Conservation (phyloP, 2,329 filamentous ascomycete species). For the Fusarium sp. region DNA sequence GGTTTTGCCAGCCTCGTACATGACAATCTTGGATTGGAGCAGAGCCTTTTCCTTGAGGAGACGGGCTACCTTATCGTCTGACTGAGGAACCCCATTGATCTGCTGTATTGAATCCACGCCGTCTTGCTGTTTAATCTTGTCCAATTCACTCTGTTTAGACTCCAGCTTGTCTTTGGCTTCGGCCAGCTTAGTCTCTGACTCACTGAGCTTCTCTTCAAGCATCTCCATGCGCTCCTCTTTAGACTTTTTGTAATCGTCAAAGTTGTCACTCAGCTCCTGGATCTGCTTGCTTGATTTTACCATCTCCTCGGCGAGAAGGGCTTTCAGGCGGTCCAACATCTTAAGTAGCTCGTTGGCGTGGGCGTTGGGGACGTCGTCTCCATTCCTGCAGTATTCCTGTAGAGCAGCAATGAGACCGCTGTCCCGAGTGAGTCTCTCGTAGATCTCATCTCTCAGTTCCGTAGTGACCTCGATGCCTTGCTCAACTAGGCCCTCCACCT, state of each 20-base stretch:
- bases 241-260: neutral
- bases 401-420: slow-evolving; percentile 23
- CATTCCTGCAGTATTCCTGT: slow-evolving; percentile 15
- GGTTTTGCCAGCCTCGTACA: neutral
- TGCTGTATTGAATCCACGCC: neutral
- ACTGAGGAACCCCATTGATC: neutral
- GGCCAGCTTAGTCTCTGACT: neutral
- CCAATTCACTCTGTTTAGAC: neutral
- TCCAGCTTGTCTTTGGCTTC: neutral
- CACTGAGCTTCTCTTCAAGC: neutral
- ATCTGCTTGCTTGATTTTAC: neutral
- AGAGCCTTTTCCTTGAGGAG: neutral
- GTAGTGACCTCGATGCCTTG: slow-evolving; percentile 1
- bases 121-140: neutral
- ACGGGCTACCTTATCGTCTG: neutral
- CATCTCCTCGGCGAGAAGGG: slow-evolving; percentile 17
- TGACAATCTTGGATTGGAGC: neutral
- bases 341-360: slow-evolving; percentile 21
- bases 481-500: slow-evolving; percentile 10
- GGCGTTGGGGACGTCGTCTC: slow-evolving; percentile 12
- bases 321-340: slow-evolving; percentile 20
- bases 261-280: neutral
- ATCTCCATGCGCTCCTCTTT: neutral
- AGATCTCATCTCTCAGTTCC: slow-evolving; percentile 17
- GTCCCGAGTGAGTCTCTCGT: slow-evolving; percentile 5